Evolutionary conservation across 768 basidiomycete genomes (phyloP).

Genomic region (Pluteus cervinus): DNA sequence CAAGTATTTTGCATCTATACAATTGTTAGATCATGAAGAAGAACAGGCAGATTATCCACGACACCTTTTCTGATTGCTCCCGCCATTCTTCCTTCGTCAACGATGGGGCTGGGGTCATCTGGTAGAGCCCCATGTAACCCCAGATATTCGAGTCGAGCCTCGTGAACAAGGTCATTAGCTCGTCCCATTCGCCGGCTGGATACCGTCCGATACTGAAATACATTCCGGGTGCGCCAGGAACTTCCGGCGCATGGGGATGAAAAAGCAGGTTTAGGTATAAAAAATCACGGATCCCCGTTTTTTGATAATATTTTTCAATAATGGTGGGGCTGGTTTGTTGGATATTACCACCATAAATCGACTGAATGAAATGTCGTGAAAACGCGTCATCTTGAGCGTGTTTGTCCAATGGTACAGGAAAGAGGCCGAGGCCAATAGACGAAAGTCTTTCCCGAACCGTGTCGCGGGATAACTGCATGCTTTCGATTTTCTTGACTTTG

Average conservation of each 20-base stretch:
- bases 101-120: constrained; percentile 1
- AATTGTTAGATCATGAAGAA: too few species aligned
- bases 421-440: constrained; percentile 17
- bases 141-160: constrained; percentile 12
- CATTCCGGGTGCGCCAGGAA: constrained; percentile 28
- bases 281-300: constrained; percentile 26
- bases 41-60: too few species aligned
- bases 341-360: constrained; percentile 27
- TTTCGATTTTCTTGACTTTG: too few species aligned
- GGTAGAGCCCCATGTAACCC: constrained; percentile 27
- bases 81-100: constrained; percentile 23
- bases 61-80: constrained; percentile 5
- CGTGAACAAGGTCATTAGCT: constrained; percentile 7
- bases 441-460: too few species aligned
- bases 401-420: constrained; percentile 18
- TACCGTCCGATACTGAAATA: constrained; percentile 20
- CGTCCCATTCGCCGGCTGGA: too few species aligned
- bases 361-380: constrained; percentile 21
- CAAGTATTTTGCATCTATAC: constrained; percentile 21
- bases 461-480: too few species aligned
- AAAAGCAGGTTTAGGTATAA: constrained; percentile 24
- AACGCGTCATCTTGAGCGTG: constrained; percentile 20
- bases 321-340: constrained; percentile 22
- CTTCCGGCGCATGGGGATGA: constrained; percentile 28
- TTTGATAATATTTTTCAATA: constrained; percentile 8